Conservation (phyloP, 441 rosid genomes). For the Erodium trifolium region DNA sequence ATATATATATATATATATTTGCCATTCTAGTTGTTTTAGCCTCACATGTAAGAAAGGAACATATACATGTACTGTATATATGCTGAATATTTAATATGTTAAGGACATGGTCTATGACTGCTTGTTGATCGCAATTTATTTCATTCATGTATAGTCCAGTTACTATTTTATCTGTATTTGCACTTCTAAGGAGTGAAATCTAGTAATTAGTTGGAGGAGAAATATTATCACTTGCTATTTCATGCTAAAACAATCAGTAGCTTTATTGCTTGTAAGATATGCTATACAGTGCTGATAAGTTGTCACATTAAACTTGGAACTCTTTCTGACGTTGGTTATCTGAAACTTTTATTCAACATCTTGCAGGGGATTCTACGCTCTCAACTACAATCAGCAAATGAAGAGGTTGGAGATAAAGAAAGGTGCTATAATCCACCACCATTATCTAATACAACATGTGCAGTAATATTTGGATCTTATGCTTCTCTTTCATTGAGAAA, state of each 20-base stretch:
- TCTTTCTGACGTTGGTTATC: constrained; percentile 11
- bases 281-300: not conserved
- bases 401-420: constrained; percentile 60
- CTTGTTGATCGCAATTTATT: not conserved
- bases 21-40: not conserved
- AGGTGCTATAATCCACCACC: constrained; percentile 37
- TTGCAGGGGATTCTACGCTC: constrained; percentile 76
- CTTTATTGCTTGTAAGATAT: not conserved
- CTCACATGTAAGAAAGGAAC: not conserved
- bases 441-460: not conserved
- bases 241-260: not conserved
- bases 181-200: not conserved
- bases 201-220: not conserved
- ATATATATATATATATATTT: not conserved
- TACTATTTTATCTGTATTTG: not conserved
- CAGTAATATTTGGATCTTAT: not conserved
- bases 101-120: not conserved
- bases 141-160: not conserved
- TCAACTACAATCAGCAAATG: constrained; percentile 84
- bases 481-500: constrained; percentile 10
- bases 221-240: not conserved
- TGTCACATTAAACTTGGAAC: constrained; percentile 6
- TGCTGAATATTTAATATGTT: not conserved
- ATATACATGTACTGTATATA: not conserved
- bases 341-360: constrained; percentile 20